Base-by-base conservation (phyloP, 2,329 filamentous ascomycete species). In the Kalmusia sp. region DNA sequence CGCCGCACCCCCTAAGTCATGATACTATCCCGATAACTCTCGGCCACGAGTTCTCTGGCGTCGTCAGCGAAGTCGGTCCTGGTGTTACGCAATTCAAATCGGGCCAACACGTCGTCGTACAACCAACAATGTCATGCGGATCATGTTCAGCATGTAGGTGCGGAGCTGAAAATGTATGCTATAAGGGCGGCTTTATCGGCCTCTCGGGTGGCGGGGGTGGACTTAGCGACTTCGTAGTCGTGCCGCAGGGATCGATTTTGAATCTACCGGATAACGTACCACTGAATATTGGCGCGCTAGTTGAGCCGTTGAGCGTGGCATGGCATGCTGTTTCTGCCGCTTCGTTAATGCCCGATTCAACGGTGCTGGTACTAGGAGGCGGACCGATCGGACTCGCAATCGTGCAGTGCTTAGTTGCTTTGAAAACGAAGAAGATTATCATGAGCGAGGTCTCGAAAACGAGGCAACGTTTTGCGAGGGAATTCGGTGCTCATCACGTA, bases 11-110 rank as follows among this genome's bases (percentile, higher is more conserved):
- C 2, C 69, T 88, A 19, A 88, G 85, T 0, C 75, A 79, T 27
- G 83, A 84, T 51, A 77, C 75, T 1, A 77, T 84, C 30, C 87
- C 86, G 3, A 77, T 88, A 8, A 85, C 80, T 0, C 75, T 89
- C 8, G 87, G 87, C 22, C 87, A 89, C 63, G 87, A 89, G 64
- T 86, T 89, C 69, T 83, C 80, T 3, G 87, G 86, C 9, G 79
- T 80, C 2, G 76, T 89, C 27, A 77, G 80, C 9, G 83, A 87
- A 58, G 72, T 88, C n/a, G 86, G 86, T 0, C 63, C 75, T 0
- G 77, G 73, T 1, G 80, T 85, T 1, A 70, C 63, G 0, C 67
- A 67, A 8, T 72, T 87, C 41, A 74, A 78, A 37, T 66, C 81
- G 1, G 86, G 86, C 1, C 81, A 88, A 25, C 65, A 62, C 31